Conservation (phyloP, 169 alveolate species). For the Plasmodium chabaudi region DNA sequence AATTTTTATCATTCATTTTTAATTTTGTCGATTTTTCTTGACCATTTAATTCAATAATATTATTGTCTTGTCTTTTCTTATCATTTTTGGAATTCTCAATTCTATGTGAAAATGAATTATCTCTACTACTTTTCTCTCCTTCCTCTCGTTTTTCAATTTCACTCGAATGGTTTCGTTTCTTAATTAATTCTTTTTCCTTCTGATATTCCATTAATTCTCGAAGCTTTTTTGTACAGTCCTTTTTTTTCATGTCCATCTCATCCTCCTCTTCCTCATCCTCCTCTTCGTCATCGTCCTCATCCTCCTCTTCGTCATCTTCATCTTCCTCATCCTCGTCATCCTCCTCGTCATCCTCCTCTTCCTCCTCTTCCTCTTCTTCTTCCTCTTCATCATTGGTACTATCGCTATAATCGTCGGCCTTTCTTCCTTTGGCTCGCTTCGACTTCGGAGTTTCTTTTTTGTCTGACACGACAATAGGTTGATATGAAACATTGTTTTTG, state of each 20-base stretch:
- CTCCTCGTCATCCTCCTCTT: slow-evolving; percentile 14
- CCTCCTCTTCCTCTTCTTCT: neutral
- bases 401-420: neutral
- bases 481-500: neutral
- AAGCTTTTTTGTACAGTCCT: neutral
- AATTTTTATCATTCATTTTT: neutral
- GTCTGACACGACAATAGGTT: too few relatives aligned
- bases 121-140: neutral
- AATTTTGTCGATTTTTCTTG: neutral
- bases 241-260: neutral
- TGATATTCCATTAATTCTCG: slow-evolving; percentile 32
- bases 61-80: too few relatives aligned
- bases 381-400: slow-evolving; percentile 21
- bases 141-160: neutral
- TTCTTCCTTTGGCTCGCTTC: too few relatives aligned
- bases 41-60: neutral
- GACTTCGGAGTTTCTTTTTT: too few relatives aligned
- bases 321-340: slow-evolving; percentile 8
- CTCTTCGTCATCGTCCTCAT: neutral
- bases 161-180: neutral
- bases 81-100: too few relatives aligned
- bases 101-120: too few relatives aligned
- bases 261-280: neutral
- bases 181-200: neutral
- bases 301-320: slow-evolving; percentile 1